These are phyloP conservation scores for Sclerotiophoma versabilis DNA, from an alignment of 2,329 filamentous ascomycete species.

Conservation along the genomic window DNA sequence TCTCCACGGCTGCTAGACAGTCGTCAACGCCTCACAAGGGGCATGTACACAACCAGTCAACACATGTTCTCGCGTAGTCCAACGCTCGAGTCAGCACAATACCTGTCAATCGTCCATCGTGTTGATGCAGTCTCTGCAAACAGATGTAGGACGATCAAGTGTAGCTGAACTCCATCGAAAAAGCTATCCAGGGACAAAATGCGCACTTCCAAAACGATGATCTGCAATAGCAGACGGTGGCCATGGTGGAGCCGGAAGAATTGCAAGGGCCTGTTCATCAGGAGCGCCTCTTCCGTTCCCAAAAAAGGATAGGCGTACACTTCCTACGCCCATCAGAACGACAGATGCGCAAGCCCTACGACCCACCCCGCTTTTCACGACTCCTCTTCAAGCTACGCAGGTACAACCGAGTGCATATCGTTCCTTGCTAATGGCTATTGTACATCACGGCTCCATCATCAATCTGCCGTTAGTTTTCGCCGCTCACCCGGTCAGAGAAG, in stretches of 20 bases:
- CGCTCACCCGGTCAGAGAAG: conserved; percentile 1
- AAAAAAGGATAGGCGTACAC: conserved; percentile 2
- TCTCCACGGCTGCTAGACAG: neutral
- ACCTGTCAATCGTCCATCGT: neutral
- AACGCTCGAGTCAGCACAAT: neutral
- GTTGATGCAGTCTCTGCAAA: neutral
- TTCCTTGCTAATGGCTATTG: neutral
- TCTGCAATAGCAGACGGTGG: neutral
- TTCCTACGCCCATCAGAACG: neutral
- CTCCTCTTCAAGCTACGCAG: conserved; percentile 5
- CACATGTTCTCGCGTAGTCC: neutral
- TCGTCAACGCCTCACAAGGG: neutral
- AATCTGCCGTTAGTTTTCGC: neutral
- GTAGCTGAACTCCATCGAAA: neutral
- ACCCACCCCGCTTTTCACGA: neutral
- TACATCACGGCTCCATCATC: neutral
- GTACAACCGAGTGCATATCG: neutral
- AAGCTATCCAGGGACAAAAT: neutral
- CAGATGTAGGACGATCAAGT: no score
- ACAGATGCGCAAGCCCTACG: neutral
- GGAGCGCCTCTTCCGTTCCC: conserved; percentile 9
- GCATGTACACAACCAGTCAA: neutral
- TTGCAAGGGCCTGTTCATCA: conserved; percentile 9
- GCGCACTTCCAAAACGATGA: neutral
- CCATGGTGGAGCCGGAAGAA: conserved; percentile 11